Evolutionary conservation across 805 yeast species (phyloP).

Genomic region (Saccharomyces kudriavzevii): DNA sequence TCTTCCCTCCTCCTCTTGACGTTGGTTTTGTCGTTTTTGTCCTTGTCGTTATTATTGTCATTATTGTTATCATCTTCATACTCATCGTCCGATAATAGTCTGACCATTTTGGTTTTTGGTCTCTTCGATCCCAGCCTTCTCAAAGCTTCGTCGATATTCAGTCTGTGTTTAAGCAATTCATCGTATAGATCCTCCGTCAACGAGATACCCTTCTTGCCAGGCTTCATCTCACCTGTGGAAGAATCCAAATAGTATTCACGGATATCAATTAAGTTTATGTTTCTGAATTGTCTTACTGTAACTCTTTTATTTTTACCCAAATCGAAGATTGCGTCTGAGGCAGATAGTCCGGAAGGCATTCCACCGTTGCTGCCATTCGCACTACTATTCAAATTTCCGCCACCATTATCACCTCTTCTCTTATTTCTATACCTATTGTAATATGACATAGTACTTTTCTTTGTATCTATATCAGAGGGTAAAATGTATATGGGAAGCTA

Average conservation of each 20-base stretch:
- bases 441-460: conserved; percentile 18
- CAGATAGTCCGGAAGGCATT: conserved; percentile 9
- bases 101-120: conserved; percentile 26
- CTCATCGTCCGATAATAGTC: conserved; percentile 26
- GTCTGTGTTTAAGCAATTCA: conserved; percentile 29
- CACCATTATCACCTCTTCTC: conserved; percentile 11
- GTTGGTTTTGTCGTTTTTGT: conserved; percentile 1
- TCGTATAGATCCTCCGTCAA: conserved; percentile 33
- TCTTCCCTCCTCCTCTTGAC: conserved; percentile 2
- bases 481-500: background rate
- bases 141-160: conserved; percentile 32
- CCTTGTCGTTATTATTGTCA: conserved; percentile 8
- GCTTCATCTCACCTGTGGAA: conserved; percentile 53
- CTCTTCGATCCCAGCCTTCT: conserved; percentile 31
- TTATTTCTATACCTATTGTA: conserved; percentile 25
- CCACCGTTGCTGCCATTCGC: conserved; percentile 4
- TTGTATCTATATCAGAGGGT: background rate
- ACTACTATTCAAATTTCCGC: conserved; percentile 4
- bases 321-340: conserved; percentile 31
- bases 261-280: conserved; percentile 63
- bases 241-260: conserved; percentile 68
- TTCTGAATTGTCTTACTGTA: conserved; percentile 65
- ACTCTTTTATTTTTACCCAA: conserved; percentile 59
- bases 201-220: conserved; percentile 63
- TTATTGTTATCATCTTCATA: conserved; percentile 11